These are phyloP conservation scores for Aspergillus chevalieri DNA, from an alignment of 2,329 filamentous ascomycete genomes.

Conservation along the genomic window DNA sequence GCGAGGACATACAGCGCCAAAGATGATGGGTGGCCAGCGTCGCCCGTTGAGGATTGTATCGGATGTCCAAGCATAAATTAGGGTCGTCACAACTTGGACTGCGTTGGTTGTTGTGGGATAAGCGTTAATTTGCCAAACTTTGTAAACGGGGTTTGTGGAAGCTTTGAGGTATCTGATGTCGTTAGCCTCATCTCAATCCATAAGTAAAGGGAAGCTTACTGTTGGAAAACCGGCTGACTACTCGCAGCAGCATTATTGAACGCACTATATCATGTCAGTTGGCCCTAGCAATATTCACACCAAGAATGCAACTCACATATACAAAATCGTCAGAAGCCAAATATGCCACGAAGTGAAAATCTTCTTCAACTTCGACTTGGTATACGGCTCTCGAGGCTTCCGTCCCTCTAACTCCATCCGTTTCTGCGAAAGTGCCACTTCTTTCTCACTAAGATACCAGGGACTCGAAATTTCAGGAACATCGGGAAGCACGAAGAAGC, in stretches of 20 bases:
- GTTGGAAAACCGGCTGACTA: conserved; percentile 52
- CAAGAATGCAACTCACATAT: conserved; percentile 39
- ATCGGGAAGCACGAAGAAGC: conserved; percentile 46
- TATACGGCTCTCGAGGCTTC: conserved; percentile 41
- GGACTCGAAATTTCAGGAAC: conserved; percentile 46
- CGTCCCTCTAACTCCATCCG: conserved; percentile 49
- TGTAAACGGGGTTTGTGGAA: conserved; percentile 40
- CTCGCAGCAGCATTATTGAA: conserved; percentile 56
- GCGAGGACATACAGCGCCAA: conserved; percentile 49
- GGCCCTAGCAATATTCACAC: neutral
- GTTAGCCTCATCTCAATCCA: neutral
- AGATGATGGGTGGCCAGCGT: conserved; percentile 60
- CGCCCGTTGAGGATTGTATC: conserved; percentile 55
- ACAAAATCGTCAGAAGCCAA: conserved; percentile 53
- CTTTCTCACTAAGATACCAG: conserved; percentile 43
- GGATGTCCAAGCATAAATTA: conserved; percentile 61
- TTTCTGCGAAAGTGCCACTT: conserved; percentile 42
- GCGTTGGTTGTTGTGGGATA: conserved; percentile 56
- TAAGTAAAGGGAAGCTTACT: conserved; percentile 20
- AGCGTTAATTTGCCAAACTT: conserved; percentile 42
- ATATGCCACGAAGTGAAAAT: conserved; percentile 62
- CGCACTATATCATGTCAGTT: conserved; percentile 24
- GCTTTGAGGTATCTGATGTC: conserved; percentile 20
- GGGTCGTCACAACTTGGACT: conserved; percentile 53
- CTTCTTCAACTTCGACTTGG: conserved; percentile 49